These are phyloP conservation scores for Penicillium brasilianum DNA, from an alignment of 2,329 filamentous ascomycete genomes.

Conservation along the genomic window DNA sequence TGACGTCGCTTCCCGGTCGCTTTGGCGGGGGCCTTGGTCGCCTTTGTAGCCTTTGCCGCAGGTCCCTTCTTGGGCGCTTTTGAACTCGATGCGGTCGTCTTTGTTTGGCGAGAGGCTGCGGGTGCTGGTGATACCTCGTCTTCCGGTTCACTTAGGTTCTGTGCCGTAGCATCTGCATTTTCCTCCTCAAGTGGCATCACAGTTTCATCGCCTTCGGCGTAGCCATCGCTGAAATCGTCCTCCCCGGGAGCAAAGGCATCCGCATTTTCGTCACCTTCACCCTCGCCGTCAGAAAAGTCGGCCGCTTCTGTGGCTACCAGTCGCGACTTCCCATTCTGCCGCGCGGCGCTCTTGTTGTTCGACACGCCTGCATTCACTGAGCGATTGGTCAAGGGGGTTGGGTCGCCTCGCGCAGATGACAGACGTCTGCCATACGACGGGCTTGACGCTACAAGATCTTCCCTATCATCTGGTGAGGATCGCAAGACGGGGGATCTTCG, in stretches of 20 bases:
- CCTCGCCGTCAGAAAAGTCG: conserved; percentile 46
- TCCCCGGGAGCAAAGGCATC: conserved; percentile 34
- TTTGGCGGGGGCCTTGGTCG: conserved; percentile 20
- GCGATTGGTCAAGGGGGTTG: conserved; percentile 44
- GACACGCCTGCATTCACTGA: conserved; percentile 41
- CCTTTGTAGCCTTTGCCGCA: conserved; percentile 23
- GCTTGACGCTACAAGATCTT: conserved; percentile 44
- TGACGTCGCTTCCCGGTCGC: conserved; percentile 39
- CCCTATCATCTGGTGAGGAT: conserved; percentile 48
- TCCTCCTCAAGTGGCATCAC: conserved; percentile 26
- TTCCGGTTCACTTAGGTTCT: conserved; percentile 27
- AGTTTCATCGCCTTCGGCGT: conserved; percentile 34
- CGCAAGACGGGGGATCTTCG: conserved; percentile 49
- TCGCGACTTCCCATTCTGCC: conserved; percentile 30
- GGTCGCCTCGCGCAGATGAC: conserved; percentile 32
- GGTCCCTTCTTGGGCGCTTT: conserved; percentile 28
- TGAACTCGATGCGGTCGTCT: conserved; percentile 20
- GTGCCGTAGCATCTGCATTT: conserved; percentile 11
- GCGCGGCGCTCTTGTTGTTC: conserved; percentile 31
- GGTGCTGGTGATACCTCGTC: conserved; percentile 24
- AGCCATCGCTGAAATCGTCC: conserved; percentile 34
- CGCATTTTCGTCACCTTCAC: conserved; percentile 44
- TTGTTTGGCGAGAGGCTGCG: conserved; percentile 18
- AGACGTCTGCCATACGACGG: conserved; percentile 43
- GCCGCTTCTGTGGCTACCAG: conserved; percentile 28